These are phyloP conservation scores for Colletotrichum cordylinicola DNA, from an alignment of 2,329 filamentous ascomycete species.

Conservation along the genomic window DNA sequence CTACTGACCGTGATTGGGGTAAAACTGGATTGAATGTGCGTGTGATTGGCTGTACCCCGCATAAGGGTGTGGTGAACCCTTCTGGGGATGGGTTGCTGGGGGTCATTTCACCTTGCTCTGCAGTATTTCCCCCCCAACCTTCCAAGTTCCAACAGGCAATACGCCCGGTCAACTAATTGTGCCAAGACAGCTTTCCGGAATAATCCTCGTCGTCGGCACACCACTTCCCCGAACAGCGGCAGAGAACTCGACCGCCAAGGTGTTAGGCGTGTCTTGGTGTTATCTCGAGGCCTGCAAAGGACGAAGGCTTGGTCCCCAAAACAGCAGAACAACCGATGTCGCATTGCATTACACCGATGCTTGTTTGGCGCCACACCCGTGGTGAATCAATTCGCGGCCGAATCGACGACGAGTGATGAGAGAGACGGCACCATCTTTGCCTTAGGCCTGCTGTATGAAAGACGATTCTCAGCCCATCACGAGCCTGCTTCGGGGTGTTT, in stretches of 20 bases:
- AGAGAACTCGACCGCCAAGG: background rate
- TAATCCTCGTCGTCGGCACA: constrained; percentile 1
- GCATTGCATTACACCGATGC: constrained; percentile 7
- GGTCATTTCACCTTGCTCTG: background rate
- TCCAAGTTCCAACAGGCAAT: background rate
- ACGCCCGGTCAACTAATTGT: background rate
- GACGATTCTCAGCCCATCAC: background rate
- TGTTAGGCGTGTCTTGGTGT: background rate
- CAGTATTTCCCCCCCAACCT: background rate
- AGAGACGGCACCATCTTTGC: background rate
- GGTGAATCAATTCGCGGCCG: background rate
- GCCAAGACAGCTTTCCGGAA: background rate
- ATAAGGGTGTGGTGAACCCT: background rate
- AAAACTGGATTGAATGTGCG: background rate
- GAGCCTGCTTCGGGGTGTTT: background rate
- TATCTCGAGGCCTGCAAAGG: background rate
- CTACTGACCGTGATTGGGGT: background rate
- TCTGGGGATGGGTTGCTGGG: background rate
- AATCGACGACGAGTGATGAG: background rate
- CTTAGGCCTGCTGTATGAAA: background rate
- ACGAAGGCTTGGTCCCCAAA: background rate
- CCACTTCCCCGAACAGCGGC: background rate
- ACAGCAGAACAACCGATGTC: background rate
- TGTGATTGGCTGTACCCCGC: background rate
- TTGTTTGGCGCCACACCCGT: background rate